Conservation (phyloP, 441 rosid genomes). For the Mallotus repandus region DNA sequence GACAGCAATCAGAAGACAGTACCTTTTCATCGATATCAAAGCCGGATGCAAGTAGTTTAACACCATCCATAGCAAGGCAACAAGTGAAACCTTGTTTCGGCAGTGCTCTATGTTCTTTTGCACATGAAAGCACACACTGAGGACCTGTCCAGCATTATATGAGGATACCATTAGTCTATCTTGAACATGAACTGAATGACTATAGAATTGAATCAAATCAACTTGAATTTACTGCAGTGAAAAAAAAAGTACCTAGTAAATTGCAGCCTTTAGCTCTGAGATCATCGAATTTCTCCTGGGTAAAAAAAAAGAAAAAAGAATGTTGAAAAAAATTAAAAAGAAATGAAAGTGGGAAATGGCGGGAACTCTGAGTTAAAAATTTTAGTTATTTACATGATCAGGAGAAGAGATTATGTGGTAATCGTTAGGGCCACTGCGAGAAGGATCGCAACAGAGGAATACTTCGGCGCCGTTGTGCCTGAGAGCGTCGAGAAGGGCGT, state of each 20-base stretch:
- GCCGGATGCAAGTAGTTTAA: constrained; percentile 89
- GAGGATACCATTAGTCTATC: neutral
- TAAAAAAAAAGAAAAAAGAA: neutral
- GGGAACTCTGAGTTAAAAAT: neutral
- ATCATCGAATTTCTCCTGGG: constrained; percentile 89
- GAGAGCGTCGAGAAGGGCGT: constrained; percentile 83
- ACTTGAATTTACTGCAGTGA: too few species aligned
- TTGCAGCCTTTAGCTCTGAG: constrained; percentile 84
- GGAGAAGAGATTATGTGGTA: constrained; percentile 85
- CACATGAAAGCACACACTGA: constrained; percentile 89
- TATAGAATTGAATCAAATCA: too few species aligned
- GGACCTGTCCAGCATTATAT: constrained; percentile 59
- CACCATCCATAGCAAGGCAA: constrained; percentile 97
- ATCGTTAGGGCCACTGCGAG: constrained; percentile 67
- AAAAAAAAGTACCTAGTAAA: constrained; percentile 58
- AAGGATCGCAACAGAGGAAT: constrained; percentile 92
- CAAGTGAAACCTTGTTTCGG: constrained; percentile 85
- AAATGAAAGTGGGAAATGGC: neutral
- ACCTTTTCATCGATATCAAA: constrained; percentile 90
- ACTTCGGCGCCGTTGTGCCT: constrained; percentile 82
- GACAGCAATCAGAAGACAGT: neutral
- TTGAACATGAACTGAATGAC: too few species aligned
- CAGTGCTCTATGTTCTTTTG: constrained; percentile 68
- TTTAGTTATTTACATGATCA: constrained; percentile 46
- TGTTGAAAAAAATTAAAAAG: neutral